These are phyloP conservation scores for Mortierella sp. DNA, from an alignment of 371 early-diverging fungal species.

Conservation along the genomic window DNA sequence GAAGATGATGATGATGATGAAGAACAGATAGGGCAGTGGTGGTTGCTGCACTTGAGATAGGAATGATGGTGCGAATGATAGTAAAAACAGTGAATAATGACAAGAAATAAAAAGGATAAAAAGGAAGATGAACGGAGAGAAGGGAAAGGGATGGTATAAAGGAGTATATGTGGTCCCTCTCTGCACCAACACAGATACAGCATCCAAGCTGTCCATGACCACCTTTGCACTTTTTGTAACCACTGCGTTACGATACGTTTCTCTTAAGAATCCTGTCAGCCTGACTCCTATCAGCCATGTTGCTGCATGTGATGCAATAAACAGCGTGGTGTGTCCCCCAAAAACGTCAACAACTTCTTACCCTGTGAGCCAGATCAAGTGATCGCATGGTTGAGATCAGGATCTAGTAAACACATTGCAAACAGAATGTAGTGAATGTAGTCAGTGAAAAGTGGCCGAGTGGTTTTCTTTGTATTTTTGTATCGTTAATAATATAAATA, in stretches of 20 bases:
- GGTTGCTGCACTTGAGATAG: neutral
- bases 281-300: neutral
- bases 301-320: neutral
- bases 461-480: slow-evolving; percentile 3
- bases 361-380: slow-evolving; percentile 47
- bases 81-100: neutral
- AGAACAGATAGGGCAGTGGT: neutral
- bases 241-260: neutral
- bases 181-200: slow-evolving; percentile 15
- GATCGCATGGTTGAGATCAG: slow-evolving; percentile 55
- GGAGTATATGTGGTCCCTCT: slow-evolving; percentile 1
- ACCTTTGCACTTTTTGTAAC: neutral
- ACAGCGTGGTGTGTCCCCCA: neutral
- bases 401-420: slow-evolving; percentile 21
- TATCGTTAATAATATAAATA: neutral
- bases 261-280: neutral
- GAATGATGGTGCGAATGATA: neutral
- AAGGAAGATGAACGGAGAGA: neutral
- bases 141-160: neutral
- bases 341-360: slow-evolving; percentile 11
- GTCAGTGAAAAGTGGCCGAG: neutral
- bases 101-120: neutral
- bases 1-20: neutral
- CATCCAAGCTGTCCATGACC: neutral
- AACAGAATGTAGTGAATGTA: neutral